Conservation (phyloP, 345 rosid genomes). For the Limnanthes douglasii region DNA sequence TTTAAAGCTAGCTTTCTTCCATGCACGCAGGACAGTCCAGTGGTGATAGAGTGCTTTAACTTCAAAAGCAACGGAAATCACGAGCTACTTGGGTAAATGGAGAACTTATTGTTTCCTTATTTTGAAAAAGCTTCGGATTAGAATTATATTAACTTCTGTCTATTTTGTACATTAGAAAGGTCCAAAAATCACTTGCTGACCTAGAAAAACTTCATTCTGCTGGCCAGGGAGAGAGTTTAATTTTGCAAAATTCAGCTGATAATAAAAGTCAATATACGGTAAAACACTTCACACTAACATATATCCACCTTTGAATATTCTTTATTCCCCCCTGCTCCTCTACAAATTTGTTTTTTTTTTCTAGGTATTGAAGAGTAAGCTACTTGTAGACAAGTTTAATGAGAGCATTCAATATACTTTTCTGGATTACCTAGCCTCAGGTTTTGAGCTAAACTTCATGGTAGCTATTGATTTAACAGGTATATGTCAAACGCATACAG, state of each 20-base stretch:
- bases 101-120: slow-evolving; percentile 1
- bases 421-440: slow-evolving; percentile 77
- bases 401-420: slow-evolving; percentile 61
- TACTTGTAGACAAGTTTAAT: slow-evolving; percentile 47
- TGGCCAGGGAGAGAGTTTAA: slow-evolving; percentile 30
- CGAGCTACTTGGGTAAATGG: slow-evolving; percentile 45
- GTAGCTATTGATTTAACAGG: slow-evolving; percentile 96
- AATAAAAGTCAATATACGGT: slow-evolving; percentile 47
- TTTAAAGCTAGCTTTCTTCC: no score
- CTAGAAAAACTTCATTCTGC: slow-evolving; percentile 45
- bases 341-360: slow-evolving; percentile 5
- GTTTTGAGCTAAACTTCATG: slow-evolving; percentile 79
- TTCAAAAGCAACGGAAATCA: slow-evolving; percentile 66
- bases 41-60: slow-evolving; percentile 74
- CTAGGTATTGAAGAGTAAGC: slow-evolving; percentile 60
- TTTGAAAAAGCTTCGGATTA: background rate
- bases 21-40: slow-evolving; percentile 58
- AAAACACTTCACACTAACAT: no score
- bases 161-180: slow-evolving; percentile 25
- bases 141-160: slow-evolving; percentile 4
- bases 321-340: background rate
- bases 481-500: no score
- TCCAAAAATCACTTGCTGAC: slow-evolving; percentile 55
- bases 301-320: background rate
- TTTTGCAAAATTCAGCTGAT: slow-evolving; percentile 20